Evolutionary conservation across 306 rosid genomes (phyloP).

Genomic region (Arachis hypogaea): DNA sequence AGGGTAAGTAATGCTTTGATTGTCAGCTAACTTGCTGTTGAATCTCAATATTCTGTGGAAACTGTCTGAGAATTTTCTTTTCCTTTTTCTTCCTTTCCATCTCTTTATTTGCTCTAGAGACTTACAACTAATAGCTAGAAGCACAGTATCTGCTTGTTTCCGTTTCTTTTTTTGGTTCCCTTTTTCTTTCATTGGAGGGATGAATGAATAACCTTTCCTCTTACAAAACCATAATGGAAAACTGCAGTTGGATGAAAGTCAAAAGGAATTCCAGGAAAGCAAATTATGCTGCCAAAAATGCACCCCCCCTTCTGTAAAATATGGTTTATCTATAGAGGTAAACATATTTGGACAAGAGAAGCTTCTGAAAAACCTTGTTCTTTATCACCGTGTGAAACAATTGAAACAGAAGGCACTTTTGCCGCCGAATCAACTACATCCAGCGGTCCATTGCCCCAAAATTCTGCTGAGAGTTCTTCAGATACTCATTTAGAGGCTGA

Average conservation of each 20-base stretch:
- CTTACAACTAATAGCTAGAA: no score
- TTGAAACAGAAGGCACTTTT: constrained; percentile 41
- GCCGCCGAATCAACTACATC: constrained; percentile 46
- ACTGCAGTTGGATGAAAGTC: constrained; percentile 71
- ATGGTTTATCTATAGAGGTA: constrained; percentile 83
- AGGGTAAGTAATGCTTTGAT: no score
- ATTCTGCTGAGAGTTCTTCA: constrained; percentile 44
- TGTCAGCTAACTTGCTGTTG: no score
- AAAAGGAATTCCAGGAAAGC: constrained; percentile 77
- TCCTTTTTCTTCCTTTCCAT: no score
- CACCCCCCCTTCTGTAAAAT: constrained; percentile 76
- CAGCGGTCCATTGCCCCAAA: constrained; percentile 48
- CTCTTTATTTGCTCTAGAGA: no score
- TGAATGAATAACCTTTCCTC: constrained; percentile 16
- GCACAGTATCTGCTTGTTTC: no score
- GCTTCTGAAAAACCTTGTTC: constrained; percentile 62
- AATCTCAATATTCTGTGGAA: no score
- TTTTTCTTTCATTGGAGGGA: constrained; percentile 17
- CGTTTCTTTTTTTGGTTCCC: neutral
- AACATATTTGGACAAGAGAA: constrained; percentile 79
- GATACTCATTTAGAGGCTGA: constrained; percentile 49
- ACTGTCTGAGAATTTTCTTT: no score
- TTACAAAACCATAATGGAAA: constrained; percentile 38
- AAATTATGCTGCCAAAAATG: constrained; percentile 68
- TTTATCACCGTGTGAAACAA: constrained; percentile 48